phyloP scores from a whole-genome alignment of 768 basidiomycete species.

The Mycena belliarum region DNA sequence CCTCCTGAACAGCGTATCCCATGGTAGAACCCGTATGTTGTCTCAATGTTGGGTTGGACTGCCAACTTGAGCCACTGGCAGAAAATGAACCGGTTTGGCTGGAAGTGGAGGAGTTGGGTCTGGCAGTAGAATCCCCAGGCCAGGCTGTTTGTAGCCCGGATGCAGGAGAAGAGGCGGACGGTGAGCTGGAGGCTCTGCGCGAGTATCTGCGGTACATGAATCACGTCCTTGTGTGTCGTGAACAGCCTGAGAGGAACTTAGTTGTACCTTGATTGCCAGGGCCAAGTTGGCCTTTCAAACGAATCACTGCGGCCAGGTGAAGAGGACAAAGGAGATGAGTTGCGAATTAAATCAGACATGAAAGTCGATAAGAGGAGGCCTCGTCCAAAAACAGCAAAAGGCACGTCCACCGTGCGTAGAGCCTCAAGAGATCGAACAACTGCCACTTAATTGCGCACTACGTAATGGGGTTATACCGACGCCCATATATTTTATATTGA shows the following conservation, averaged over 20 bases:
- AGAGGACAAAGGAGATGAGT: constrained; percentile 40
- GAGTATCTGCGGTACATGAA: constrained; percentile 23
- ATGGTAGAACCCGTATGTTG: constrained; percentile 28
- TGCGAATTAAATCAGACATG: constrained; percentile 43
- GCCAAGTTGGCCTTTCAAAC: constrained; percentile 61
- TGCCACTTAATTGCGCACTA: no score
- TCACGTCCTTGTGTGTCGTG: constrained; percentile 1
- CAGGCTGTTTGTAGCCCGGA: constrained; percentile 23
- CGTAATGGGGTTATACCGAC: no score
- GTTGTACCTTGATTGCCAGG: constrained; percentile 40
- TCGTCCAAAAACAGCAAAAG: constrained; percentile 1
- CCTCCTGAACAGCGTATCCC: constrained; percentile 31
- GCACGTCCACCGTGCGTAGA: not conserved
- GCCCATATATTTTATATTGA: not conserved
- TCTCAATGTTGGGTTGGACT: constrained; percentile 22
- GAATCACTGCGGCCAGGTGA: constrained; percentile 49
- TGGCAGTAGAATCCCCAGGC: constrained; percentile 29
- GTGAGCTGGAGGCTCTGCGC: constrained; percentile 16
- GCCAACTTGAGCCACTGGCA: constrained; percentile 25
- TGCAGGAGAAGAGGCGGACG: constrained; percentile 10
- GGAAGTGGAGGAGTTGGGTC: constrained; percentile 11
- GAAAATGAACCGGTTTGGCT: constrained; percentile 26
- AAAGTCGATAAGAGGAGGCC: constrained; percentile 13
- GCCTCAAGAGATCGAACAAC: no score
- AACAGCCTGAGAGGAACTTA: no score